Evolutionary conservation across 1,284 basidiomycete species (phyloP).

Genomic region (Ustilago sp.): DNA sequence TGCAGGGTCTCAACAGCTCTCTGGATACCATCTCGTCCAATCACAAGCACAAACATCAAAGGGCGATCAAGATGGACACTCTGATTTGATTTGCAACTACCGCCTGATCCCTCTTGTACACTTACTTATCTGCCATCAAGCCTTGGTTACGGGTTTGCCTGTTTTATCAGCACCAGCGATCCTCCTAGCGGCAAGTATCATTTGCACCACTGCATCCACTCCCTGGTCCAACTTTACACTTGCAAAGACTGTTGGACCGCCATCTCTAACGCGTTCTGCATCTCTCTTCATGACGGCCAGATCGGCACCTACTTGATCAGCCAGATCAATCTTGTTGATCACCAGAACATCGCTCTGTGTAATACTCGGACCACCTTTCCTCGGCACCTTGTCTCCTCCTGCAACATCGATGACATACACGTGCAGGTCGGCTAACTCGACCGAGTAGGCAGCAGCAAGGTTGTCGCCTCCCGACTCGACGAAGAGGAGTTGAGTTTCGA

Average conservation of each 20-base stretch:
- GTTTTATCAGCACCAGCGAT: conserved; percentile 71
- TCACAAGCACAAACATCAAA: neutral
- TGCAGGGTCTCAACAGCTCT: neutral
- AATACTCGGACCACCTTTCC: conserved; percentile 92
- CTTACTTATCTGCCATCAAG: neutral
- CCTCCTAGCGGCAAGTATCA: conserved; percentile 88
- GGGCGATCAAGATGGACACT: neutral
- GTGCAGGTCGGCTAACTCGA: conserved; percentile 96
- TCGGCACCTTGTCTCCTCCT: conserved; percentile 97
- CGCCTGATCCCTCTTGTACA: no score
- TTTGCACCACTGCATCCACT: conserved; percentile 83
- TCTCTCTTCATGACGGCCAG: conserved; percentile 95
- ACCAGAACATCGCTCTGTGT: conserved; percentile 89
- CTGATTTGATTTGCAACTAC: neutral
- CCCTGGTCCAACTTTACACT: conserved; percentile 84
- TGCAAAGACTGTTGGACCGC: conserved; percentile 92
- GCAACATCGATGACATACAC: conserved; percentile 74
- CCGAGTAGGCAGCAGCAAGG: conserved; percentile 91
- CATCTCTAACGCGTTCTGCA: conserved; percentile 90
- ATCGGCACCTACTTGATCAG: conserved; percentile 90
- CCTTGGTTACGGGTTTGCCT: conserved; percentile 26
- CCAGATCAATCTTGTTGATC: conserved; percentile 81
- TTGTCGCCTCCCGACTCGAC: conserved; percentile 98
- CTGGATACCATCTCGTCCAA: no score
- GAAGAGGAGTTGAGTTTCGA: conserved; percentile 74